Percentiles rank a stretch among this genome's conserved stretches.
These are phyloP conservation scores for Leishmania major DNA, from an alignment of 208 protist genomes.

Conservation along the genomic window DNA sequence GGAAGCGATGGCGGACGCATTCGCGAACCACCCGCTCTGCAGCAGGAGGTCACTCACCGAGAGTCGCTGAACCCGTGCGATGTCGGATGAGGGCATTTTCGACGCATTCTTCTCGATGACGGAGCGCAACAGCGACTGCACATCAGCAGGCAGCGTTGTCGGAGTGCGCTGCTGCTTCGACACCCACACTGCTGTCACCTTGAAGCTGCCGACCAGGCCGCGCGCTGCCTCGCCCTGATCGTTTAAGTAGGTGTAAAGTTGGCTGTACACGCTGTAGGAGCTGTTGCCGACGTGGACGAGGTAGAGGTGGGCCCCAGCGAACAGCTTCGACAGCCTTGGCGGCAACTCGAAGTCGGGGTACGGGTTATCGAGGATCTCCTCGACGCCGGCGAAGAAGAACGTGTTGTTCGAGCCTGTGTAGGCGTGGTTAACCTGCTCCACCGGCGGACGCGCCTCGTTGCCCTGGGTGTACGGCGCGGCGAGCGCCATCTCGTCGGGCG, in stretches of 20 bases:
- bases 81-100: neutral
- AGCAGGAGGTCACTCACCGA: slow-evolving; percentile 3
- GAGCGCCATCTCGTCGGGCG: slow-evolving; percentile 22
- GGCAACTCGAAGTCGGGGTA: slow-evolving; percentile 31
- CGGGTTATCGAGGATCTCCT: slow-evolving; percentile 37
- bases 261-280: slow-evolving; percentile 53
- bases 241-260: slow-evolving; percentile 52
- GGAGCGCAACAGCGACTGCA: slow-evolving; percentile 7
- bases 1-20: slow-evolving; percentile 7
- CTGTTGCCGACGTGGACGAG: slow-evolving; percentile 55
- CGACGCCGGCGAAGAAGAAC: slow-evolving; percentile 67
- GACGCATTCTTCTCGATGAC: slow-evolving; percentile 1
- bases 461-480: slow-evolving; percentile 16
- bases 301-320: slow-evolving; percentile 38
- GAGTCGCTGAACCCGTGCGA: slow-evolving; percentile 18
- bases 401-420: slow-evolving; percentile 33
- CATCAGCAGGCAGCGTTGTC: slow-evolving; percentile 14
- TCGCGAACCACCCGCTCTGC: slow-evolving; percentile 23
- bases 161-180: slow-evolving; percentile 47
- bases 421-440: slow-evolving; percentile 29
- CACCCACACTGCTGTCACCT: slow-evolving; percentile 57
- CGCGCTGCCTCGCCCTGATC: slow-evolving; percentile 26
- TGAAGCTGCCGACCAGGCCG: slow-evolving; percentile 51
- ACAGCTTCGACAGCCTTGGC: slow-evolving; percentile 42
- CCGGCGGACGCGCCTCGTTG: neutral